Evolutionary conservation across 345 rosid genomes (phyloP), one percentile per base, ranked within the genome.

Genomic region (Hypericum perforatum): DNA sequence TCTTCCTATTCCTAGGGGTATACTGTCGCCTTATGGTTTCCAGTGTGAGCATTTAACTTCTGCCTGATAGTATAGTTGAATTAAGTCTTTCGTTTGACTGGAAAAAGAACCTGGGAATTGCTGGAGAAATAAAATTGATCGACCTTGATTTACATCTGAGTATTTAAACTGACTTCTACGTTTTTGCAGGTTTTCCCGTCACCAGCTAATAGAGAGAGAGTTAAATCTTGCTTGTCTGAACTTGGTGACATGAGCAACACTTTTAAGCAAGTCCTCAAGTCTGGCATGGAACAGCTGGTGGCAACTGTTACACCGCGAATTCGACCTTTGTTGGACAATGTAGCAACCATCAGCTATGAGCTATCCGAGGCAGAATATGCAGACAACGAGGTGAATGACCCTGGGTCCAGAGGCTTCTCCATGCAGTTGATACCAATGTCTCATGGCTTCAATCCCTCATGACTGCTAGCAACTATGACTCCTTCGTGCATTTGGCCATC

Each of bases 331-430:
- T 67, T 92, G 58, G 98, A 92, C 63, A 63, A 74, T 1, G 94
- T 92, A 54, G 96, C 89, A 38, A 85, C 89, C 58, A 74, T 88
- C 72, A 78, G 89, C 76, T 92, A 92, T 37, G 97, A 92, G 75
- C 67, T 92, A 57, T 85, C 98, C 8, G 98, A 92, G 74, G 66
- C 77, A 0, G 98, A 88, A 66, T 92, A 92, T 58, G 95, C 98
- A 3, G 98, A 92, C 55, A 92, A 92, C 53, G 97, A 92, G 64
- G 91, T 92, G 54, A 92, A 92, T 61, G 98, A 92, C 51, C 98
- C 97, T 92, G 98, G 97, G 97, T 92, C 58, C 97, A 85, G 78
- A 72, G 97, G 75, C 94, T 92, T 58, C 95, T 92, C 55, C 97
- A 81, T 53, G 77, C 84, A 3, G 94, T 92, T 0, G 95, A 88